Evolutionary conservation across 2,329 filamentous ascomycete genomes (phyloP).

Genomic region (Aureobasidium sp.): DNA sequence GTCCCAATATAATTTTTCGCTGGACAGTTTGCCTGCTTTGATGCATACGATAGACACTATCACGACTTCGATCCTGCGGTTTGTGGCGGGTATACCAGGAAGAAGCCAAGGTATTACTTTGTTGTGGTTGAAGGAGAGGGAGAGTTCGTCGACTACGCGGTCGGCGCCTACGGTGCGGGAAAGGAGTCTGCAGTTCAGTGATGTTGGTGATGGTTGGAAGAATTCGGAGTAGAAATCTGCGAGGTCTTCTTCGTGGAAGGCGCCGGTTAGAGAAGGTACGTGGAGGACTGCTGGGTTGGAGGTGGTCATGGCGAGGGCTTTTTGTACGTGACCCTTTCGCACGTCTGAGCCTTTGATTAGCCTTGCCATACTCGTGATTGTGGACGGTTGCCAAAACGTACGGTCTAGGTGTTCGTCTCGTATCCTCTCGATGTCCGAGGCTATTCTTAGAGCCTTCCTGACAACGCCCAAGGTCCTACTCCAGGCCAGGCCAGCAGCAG

Average conservation of each 20-base stretch:
- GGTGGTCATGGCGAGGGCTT: slow-evolving; percentile 31
- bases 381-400: slow-evolving; percentile 5
- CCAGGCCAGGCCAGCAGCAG: slow-evolving; percentile 60
- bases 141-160: slow-evolving; percentile 54
- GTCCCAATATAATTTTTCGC: slow-evolving; percentile 55
- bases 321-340: slow-evolving; percentile 28
- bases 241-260: slow-evolving; percentile 35
- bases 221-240: slow-evolving; percentile 48
- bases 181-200: slow-evolving; percentile 46
- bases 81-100: slow-evolving; percentile 49
- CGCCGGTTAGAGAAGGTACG: slow-evolving; percentile 40
- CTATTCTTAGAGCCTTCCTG: slow-evolving; percentile 50
- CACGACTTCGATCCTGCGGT: slow-evolving; percentile 47
- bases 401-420: slow-evolving; percentile 31
- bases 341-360: slow-evolving; percentile 12
- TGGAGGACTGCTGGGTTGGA: slow-evolving; percentile 35
- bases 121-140: slow-evolving; percentile 49
- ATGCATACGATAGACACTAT: slow-evolving; percentile 50
- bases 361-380: background rate
- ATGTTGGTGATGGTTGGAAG: slow-evolving; percentile 46
- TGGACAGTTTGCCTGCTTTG: slow-evolving; percentile 45
- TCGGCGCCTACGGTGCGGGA: slow-evolving; percentile 51
- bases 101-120: slow-evolving; percentile 51
- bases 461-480: slow-evolving; percentile 54
- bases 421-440: slow-evolving; percentile 37